Evolutionary conservation across 2,329 filamentous ascomycete species (phyloP), one percentile per base, ranked within the genome.

Genomic region (Beauveria brongniartii): DNA sequence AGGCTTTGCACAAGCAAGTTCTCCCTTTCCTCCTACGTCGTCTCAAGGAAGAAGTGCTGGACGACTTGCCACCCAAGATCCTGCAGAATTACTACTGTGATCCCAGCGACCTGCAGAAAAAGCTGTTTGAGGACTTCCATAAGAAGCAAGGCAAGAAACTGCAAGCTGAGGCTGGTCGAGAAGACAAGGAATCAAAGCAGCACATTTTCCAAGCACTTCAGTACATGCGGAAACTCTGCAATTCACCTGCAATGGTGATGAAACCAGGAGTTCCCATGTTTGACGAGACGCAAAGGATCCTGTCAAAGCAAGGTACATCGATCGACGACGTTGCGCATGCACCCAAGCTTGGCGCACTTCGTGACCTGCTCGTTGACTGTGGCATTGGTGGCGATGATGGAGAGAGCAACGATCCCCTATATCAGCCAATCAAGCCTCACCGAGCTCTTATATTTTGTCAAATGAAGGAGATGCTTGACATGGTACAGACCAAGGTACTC

Each of bases 381-480:
- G 95, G 95, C 61, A 99, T 99, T 69, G 94, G 94, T 37, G 82
- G 89, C 44, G 87, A 92, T 64, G 83, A 84, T 18, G 77, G 77
- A n/a, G 82, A 84, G 56, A 74, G 77, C 1, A 83, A 78, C 57
- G 83, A 86, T 63, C 82, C 83, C 2, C 76, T 86, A 18, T 86
- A 86, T 69, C 82, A 91, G 72, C 95, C 92, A 46, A 95, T 99
- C 72, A 96, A 94, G 64, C 94, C 93, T 34, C 94, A 99, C 72
- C 90, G 94, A 50, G 95, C 94, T 0, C 84, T 99, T 30, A 89
- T 99, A 66, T 99, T 99, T 80, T 99, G 94, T 69, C 94, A 99
- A 73, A 97, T 99, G 91, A 99, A 99, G 76, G 94, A 99, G 74
- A 99, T 99, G 95, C 82, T 99, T 26, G 94, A 99, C 73, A 97